Conservation (phyloP, 176 grass and related monocot species). For the Pontederia paniculata region DNA sequence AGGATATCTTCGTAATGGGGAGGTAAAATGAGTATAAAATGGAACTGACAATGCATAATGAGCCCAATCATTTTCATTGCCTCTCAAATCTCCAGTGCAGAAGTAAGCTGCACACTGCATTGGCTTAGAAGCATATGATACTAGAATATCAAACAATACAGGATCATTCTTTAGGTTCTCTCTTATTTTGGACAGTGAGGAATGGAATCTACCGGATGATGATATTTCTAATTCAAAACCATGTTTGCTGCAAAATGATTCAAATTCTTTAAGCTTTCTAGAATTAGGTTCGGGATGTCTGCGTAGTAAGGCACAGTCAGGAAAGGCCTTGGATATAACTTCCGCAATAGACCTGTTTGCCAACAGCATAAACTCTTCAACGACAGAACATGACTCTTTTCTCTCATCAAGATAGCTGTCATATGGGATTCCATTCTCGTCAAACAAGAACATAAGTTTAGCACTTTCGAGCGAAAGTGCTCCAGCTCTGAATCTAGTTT, state of each 20-base stretch:
- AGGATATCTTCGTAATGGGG: slow-evolving; percentile 83
- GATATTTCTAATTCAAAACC: slow-evolving; percentile 85
- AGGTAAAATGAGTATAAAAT: slow-evolving; percentile 90
- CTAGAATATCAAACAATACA: slow-evolving; percentile 75
- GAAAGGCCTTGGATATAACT: slow-evolving; percentile 83
- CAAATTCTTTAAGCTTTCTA: slow-evolving; percentile 70
- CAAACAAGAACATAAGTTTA: slow-evolving; percentile 79
- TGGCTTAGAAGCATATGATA: slow-evolving; percentile 91
- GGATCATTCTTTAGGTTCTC: slow-evolving; percentile 72
- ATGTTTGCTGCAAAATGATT: slow-evolving; percentile 66
- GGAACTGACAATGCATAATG: slow-evolving; percentile 79
- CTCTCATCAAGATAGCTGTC: slow-evolving; percentile 52
- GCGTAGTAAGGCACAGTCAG: slow-evolving; percentile 74
- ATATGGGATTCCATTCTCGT: slow-evolving; percentile 62
- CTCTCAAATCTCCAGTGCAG: slow-evolving; percentile 60
- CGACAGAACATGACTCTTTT: slow-evolving; percentile 61
- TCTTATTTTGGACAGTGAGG: slow-evolving; percentile 72
- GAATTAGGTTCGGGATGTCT: slow-evolving; percentile 81
- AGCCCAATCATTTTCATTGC: slow-evolving; percentile 69
- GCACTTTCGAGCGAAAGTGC: slow-evolving; percentile 64
- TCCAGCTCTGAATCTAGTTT: slow-evolving; percentile 71
- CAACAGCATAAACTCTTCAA: slow-evolving; percentile 94
- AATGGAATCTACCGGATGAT: slow-evolving; percentile 78
- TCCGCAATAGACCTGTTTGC: slow-evolving; percentile 90
- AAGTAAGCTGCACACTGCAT: slow-evolving; percentile 85